Conservation (phyloP, 441 rosid genomes). For the Iberis amara region DNA sequence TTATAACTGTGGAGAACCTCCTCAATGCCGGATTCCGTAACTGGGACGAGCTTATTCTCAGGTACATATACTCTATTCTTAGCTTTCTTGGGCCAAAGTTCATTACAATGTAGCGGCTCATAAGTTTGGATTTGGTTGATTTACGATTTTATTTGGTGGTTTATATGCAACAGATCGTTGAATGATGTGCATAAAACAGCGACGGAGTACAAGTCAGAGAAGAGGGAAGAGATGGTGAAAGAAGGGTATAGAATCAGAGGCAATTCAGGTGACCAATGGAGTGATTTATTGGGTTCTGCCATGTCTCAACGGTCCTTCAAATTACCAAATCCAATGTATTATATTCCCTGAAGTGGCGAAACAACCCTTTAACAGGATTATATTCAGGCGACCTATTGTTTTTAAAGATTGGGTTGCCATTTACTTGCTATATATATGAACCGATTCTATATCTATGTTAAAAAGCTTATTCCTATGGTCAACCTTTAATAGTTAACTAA, state of each 20-base stretch:
- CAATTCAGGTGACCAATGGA: constrained; percentile 86
- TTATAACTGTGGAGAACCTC: constrained; percentile 51
- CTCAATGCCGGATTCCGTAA: constrained; percentile 52
- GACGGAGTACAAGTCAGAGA: constrained; percentile 57
- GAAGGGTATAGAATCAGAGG: constrained; percentile 65
- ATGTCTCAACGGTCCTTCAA: constrained; percentile 61
- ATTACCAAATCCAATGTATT: constrained; percentile 78
- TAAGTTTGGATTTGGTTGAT: background rate
- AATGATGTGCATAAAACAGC: constrained; percentile 56
- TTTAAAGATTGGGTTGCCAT: constrained; percentile 19
- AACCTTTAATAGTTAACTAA: no score
- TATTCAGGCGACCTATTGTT: constrained; percentile 10
- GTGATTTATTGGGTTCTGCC: constrained; percentile 55
- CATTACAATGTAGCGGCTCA: background rate
- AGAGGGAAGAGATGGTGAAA: constrained; percentile 52
- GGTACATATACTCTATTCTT: constrained; percentile 32
- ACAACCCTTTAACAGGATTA: no score
- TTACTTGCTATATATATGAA: constrained; percentile 3
- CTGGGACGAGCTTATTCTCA: constrained; percentile 81
- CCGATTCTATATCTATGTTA: background rate
- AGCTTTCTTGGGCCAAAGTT: background rate
- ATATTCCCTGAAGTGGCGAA: constrained; percentile 47
- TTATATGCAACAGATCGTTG: constrained; percentile 37
- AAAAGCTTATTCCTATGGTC: background rate
- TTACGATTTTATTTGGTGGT: background rate